These are phyloP conservation scores for Solanum gracilifrons DNA, from an alignment of 257 asterid species.

Conservation along the genomic window DNA sequence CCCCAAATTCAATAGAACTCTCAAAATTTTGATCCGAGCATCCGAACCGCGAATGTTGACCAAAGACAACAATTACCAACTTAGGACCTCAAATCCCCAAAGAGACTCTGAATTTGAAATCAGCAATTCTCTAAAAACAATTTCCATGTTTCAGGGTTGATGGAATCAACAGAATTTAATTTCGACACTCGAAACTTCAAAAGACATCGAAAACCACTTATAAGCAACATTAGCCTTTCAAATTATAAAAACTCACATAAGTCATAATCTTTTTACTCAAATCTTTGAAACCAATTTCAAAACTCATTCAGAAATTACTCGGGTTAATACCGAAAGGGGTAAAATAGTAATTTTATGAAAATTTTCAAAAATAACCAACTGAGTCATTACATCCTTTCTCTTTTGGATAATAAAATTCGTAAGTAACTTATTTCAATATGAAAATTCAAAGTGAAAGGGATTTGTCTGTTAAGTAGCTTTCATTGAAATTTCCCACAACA, in stretches of 20 bases:
- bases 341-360: background rate
- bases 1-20: background rate
- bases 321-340: no score
- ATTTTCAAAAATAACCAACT: background rate
- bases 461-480: no score
- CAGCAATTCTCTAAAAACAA: background rate
- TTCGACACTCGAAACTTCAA: no score
- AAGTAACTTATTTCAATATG: no score
- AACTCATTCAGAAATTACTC: background rate
- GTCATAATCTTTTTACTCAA: background rate
- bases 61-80: background rate
- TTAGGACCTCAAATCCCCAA: background rate
- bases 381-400: background rate
- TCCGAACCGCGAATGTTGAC: background rate
- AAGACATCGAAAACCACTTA: no score
- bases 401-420: background rate
- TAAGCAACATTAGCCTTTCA: no score
- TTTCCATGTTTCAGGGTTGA: background rate
- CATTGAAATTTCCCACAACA: no score
- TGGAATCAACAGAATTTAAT: fast-evolving
- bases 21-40: background rate
- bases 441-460: no score
- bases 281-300: background rate
- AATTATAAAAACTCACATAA: background rate
- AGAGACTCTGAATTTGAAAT: background rate